These are phyloP conservation scores for Babesia gibsoni DNA, from an alignment of 169 alveolate genomes.

Conservation along the genomic window DNA sequence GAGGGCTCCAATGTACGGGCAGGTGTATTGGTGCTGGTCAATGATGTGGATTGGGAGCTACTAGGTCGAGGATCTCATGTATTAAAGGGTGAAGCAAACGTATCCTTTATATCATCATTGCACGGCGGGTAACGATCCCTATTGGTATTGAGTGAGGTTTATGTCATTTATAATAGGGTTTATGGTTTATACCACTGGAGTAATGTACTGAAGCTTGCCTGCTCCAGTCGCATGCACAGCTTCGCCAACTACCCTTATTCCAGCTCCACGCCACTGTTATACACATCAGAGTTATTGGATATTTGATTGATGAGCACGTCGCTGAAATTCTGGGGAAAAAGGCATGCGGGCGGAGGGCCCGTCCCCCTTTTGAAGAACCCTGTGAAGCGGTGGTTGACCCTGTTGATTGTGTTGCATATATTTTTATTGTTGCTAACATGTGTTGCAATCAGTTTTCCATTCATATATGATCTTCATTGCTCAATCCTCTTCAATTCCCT, in stretches of 20 bases:
- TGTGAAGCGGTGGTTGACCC: constrained; percentile 63
- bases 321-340: constrained; percentile 43
- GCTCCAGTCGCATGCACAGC: neutral
- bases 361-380: constrained; percentile 72
- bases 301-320: neutral
- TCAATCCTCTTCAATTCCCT: constrained; percentile 60
- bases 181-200: neutral
- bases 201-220: neutral
- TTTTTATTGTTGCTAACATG: constrained; percentile 57
- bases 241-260: neutral
- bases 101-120: constrained; percentile 91
- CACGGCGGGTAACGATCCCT: constrained; percentile 88
- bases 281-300: neutral
- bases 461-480: constrained; percentile 69
- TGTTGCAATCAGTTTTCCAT: constrained; percentile 62
- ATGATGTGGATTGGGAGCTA: constrained; percentile 94
- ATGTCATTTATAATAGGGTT: neutral
- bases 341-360: constrained; percentile 70
- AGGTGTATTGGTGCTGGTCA: constrained; percentile 90
- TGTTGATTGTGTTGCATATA: constrained; percentile 56
- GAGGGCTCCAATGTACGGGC: constrained; percentile 74
- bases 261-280: neutral
- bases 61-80: constrained; percentile 80
- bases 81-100: constrained; percentile 77
- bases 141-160: neutral